Evolutionary conservation across 768 basidiomycete species (phyloP).

Genomic region (Leccinum olivaceopallidum): DNA sequence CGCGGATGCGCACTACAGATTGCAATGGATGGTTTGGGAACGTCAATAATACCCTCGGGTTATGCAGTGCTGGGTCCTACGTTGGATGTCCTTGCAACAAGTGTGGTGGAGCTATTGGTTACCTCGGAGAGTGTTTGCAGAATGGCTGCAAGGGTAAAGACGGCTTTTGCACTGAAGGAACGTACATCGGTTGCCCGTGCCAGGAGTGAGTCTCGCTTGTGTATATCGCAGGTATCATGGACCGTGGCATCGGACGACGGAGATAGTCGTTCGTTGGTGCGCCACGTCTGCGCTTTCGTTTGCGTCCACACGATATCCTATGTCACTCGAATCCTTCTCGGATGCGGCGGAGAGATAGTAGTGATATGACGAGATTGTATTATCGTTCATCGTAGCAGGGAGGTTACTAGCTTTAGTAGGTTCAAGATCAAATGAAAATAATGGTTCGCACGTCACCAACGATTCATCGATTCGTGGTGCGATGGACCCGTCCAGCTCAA

Average conservation of each 20-base stretch:
- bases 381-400: too few relatives aligned
- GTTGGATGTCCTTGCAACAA: not conserved
- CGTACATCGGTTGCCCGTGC: not conserved
- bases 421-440: too few relatives aligned
- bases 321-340: too few relatives aligned
- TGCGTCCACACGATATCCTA: too few relatives aligned
- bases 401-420: too few relatives aligned
- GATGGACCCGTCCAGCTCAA: slow-evolving; percentile 2
- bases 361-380: too few relatives aligned
- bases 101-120: not conserved
- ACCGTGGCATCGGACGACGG: too few relatives aligned
- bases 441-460: not conserved
- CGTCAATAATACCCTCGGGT: not conserved
- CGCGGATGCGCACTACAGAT: not conserved
- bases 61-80: not conserved
- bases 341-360: too few relatives aligned
- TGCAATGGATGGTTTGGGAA: not conserved
- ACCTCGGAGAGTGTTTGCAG: not conserved
- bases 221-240: not conserved
- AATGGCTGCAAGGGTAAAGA: not conserved
- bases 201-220: not conserved
- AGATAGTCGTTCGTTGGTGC: too few relatives aligned
- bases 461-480: too few relatives aligned
- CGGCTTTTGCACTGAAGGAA: not conserved
- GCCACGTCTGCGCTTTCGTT: not conserved